Percentiles rank a stretch among this genome's conserved stretches.
Evolutionary conservation across 73 alveolate species (phyloP).

Genomic region (Paramecium octaurelia): DNA sequence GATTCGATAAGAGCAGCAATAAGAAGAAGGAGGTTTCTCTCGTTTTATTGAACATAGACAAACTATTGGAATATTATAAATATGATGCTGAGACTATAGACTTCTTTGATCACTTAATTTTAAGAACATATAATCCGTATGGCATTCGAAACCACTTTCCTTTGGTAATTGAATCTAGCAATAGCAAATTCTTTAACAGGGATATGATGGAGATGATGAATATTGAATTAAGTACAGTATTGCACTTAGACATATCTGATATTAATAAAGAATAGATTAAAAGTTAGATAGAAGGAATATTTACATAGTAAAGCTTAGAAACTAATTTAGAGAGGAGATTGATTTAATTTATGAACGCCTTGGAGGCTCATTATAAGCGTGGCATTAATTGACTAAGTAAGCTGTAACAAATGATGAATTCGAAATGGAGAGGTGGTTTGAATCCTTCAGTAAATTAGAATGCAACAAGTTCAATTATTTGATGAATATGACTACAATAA

Average conservation of each 20-base stretch:
- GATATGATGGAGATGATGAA: slow-evolving; percentile 61
- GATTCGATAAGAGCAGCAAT: neutral
- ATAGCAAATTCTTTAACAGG: neutral
- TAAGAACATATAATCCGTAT: neutral
- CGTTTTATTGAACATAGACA: slow-evolving; percentile 36
- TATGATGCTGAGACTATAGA: slow-evolving; percentile 36
- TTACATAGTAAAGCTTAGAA: neutral
- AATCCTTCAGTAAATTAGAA: neutral
- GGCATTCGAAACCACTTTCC: slow-evolving; percentile 42
- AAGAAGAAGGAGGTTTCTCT: neutral
- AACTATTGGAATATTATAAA: slow-evolving; percentile 31
- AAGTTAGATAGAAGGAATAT: neutral
- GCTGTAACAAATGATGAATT: neutral
- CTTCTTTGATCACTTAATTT: slow-evolving; percentile 45
- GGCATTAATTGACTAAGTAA: slow-evolving; percentile 10
- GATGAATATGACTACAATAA: neutral
- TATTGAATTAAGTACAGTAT: slow-evolving; percentile 26
- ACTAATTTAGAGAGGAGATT: slow-evolving; percentile 10
- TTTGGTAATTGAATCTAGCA: neutral
- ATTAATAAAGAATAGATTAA: neutral
- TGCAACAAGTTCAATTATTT: neutral
- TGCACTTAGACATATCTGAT: neutral
- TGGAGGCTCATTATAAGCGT: neutral
- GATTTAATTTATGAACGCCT: neutral
- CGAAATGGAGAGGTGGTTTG: neutral